A percentile compares a stretch with the other conserved stretches of the same genome.
These are phyloP conservation scores for Furcasterigmium sp. DNA, from an alignment of 2,329 filamentous ascomycete species.

Conservation along the genomic window DNA sequence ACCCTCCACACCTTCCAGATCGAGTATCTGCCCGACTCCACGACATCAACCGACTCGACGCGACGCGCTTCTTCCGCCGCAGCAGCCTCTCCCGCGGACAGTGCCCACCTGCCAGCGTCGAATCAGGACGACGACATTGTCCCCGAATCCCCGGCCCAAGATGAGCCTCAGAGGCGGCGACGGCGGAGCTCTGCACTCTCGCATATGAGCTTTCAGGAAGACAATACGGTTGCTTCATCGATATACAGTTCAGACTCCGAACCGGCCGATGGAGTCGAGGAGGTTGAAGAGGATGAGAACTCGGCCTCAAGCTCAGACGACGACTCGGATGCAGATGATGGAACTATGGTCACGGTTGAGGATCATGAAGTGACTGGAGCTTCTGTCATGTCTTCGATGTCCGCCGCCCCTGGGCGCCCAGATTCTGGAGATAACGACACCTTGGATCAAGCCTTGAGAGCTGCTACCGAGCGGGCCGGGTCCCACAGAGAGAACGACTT, in stretches of 20 bases:
- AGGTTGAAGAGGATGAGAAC: slow-evolving; percentile 48
- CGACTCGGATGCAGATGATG: slow-evolving; percentile 63
- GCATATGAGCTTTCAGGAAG: slow-evolving; percentile 59
- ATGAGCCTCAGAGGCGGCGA: slow-evolving; percentile 53
- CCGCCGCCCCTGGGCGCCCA: slow-evolving; percentile 51
- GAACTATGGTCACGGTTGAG: slow-evolving; percentile 78
- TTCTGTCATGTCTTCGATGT: slow-evolving; percentile 59
- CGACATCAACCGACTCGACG: slow-evolving; percentile 72
- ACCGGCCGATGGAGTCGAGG: slow-evolving; percentile 47
- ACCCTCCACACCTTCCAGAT: slow-evolving; percentile 97
- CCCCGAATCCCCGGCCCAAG: slow-evolving; percentile 56
- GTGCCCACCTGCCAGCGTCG: slow-evolving; percentile 48
- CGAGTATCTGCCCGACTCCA: slow-evolving; percentile 83
- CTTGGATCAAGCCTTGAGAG: slow-evolving; percentile 71
- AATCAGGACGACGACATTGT: slow-evolving; percentile 45
- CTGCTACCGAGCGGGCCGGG: slow-evolving; percentile 70
- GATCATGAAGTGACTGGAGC: slow-evolving; percentile 70
- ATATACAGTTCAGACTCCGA: slow-evolving; percentile 68
- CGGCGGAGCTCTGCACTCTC: slow-evolving; percentile 64
- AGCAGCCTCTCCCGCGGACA: slow-evolving; percentile 15
- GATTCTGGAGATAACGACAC: slow-evolving; percentile 55
- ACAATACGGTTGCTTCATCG: slow-evolving; percentile 69
- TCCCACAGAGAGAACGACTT: slow-evolving; percentile 55
- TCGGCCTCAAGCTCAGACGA: slow-evolving; percentile 41
- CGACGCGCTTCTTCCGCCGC: slow-evolving; percentile 62